Percentiles rank a stretch among this genome's conserved stretches.
Conservation (phyloP, 2,329 filamentous ascomycete genomes). For the Ustulina deusta region DNA sequence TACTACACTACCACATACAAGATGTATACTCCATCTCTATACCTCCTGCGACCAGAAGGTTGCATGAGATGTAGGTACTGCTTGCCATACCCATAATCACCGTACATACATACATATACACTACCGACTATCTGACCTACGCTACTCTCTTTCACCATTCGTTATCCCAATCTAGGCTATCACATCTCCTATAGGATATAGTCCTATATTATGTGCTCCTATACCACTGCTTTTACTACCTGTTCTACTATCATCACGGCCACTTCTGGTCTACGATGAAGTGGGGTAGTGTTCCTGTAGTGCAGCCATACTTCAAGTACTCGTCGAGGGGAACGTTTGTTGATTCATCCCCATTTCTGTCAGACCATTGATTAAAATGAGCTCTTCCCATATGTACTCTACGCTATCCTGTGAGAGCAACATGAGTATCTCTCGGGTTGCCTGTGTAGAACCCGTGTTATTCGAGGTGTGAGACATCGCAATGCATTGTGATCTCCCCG, state of each 20-base stretch:
- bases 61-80: slow-evolving; percentile 41
- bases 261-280: slow-evolving; percentile 11
- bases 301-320: not conserved
- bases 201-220: slow-evolving; percentile 7
- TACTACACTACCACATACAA: slow-evolving; percentile 1
- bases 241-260: slow-evolving; percentile 2
- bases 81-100: slow-evolving; percentile 31
- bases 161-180: slow-evolving; percentile 5
- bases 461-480: slow-evolving; percentile 30
- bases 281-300: slow-evolving; percentile 16
- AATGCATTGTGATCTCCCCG: slow-evolving; percentile 17
- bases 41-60: slow-evolving; percentile 36
- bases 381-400: not conserved
- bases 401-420: slow-evolving; percentile 17
- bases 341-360: slow-evolving; percentile 8
- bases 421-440: slow-evolving; percentile 9
- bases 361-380: slow-evolving; percentile 12
- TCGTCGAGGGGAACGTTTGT: slow-evolving; percentile 7
- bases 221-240: slow-evolving; percentile 5
- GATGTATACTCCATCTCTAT: slow-evolving; percentile 7
- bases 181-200: no score
- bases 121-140: slow-evolving; percentile 27
- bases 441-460: slow-evolving; percentile 20
- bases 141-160: slow-evolving; percentile 13
- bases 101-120: slow-evolving; percentile 36